Evolutionary conservation across 176 grass and related monocot species (phyloP).

Genomic region (Paspalum vaginatum): DNA sequence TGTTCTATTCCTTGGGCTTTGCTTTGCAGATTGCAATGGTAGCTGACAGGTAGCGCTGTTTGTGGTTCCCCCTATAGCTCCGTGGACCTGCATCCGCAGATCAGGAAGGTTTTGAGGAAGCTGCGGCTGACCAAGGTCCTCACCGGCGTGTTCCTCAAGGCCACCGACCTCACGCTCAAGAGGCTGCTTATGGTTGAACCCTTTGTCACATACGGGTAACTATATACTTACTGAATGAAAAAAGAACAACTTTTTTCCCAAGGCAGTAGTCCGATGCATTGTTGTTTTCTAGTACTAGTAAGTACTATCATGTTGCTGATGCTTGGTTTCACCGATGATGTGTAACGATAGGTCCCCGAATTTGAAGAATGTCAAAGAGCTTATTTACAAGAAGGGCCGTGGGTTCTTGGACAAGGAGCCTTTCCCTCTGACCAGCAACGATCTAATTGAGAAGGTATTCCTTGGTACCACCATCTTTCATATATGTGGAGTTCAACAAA

Average conservation of each 20-base stretch:
- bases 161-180: conserved; percentile 66
- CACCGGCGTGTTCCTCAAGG: conserved; percentile 80
- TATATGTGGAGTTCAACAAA: neutral
- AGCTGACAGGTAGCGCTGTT: neutral
- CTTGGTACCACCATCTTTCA: neutral
- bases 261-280: neutral
- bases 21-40: neutral
- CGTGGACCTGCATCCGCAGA: conserved; percentile 71
- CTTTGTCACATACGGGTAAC: conserved; percentile 88
- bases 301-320: neutral
- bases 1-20: no score
- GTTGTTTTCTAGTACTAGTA: neutral
- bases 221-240: neutral
- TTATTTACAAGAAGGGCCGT: conserved; percentile 84
- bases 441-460: conserved; percentile 88
- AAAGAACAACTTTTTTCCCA: neutral
- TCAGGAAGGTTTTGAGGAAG: conserved; percentile 64
- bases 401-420: conserved; percentile 67
- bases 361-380: conserved; percentile 88
- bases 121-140: conserved; percentile 67
- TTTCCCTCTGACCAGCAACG: conserved; percentile 87
- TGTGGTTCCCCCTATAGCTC: conserved; percentile 47
- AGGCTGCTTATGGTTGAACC: conserved; percentile 76
- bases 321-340: neutral
- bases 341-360: conserved; percentile 62